Base-by-base conservation (phyloP, 805 yeast species). In the Hanseniaspora thailandica region DNA sequence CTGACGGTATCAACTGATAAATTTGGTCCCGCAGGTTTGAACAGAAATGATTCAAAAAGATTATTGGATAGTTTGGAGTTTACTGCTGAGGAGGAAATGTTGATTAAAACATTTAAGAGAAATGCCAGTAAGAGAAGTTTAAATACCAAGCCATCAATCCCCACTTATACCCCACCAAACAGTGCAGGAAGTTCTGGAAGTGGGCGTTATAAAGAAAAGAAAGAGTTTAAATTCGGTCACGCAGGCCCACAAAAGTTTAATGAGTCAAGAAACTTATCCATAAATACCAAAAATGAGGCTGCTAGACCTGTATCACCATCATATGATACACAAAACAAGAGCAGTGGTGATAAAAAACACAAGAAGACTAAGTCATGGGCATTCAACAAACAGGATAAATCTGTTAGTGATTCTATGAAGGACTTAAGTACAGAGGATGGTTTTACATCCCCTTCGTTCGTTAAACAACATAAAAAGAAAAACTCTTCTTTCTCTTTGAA, bases 1-100 rank as follows among this genome's bases (percentile, higher is more conserved):
- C 20, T 44, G n/a, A 44, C 54, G 3, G 33, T 43, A 17, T 33
- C 36, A 17, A 39, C 54, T 10, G 43, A 26, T 13, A 50, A 43
- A 15, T 20, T 43, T 17, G 30, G 13, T 17, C 13, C 33, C 4
- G 17, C 9, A 13, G 23, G 36, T 6, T 26, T 43, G 13, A 44
- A 35, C 23, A 43, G 45, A 40, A 47, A 52, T 25, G 55, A 52
- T 17, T 49, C 63, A 8, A 66, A 59, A 40, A 57, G 70, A 36
- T 44, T 67, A 46, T 38, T 67, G 22, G 70, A 67, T 43, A 64
- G 61, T 49, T 45, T 67, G 23, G 68, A 65, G 4, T 49, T 67
- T 34, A 60, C 62, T 39, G 57, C 57, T 8, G 70, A 67, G 47
- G 69, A 67, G 34, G 52, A 57, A 15, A 50, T 66, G 7, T 50